A percentile compares a stretch with the other conserved stretches of the same genome.
These are phyloP conservation scores for Styphnolobium japonicum DNA, from an alignment of 306 rosid genomes.

Conservation along the genomic window DNA sequence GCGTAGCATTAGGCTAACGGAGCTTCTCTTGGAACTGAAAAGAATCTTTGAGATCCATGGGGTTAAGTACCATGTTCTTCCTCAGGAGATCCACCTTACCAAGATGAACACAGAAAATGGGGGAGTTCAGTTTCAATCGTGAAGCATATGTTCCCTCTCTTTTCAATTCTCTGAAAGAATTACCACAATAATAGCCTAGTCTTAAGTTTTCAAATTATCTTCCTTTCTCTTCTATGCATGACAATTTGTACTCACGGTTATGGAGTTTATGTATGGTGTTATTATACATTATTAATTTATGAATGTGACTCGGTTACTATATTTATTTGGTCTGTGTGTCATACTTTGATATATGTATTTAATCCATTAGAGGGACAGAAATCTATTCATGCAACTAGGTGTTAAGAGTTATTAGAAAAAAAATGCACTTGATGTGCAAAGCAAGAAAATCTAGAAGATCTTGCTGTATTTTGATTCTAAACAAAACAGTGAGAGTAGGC, in stretches of 20 bases:
- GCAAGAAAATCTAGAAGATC: too few relatives aligned
- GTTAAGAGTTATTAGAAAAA: too few relatives aligned
- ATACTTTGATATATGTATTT: not conserved
- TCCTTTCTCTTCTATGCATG: not conserved
- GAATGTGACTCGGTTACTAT: not conserved
- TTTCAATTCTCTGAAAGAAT: not conserved
- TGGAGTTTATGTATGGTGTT: not conserved
- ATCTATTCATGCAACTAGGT: too few relatives aligned
- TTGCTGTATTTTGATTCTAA: too few relatives aligned
- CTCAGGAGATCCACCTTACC: constrained; percentile 45
- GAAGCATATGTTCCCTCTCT: not conserved
- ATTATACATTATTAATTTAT: not conserved
- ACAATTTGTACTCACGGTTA: too few relatives aligned
- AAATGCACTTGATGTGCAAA: too few relatives aligned
- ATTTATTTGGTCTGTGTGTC: not conserved
- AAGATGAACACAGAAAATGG: constrained; percentile 28
- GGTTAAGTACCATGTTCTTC: constrained; percentile 45
- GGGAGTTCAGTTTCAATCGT: constrained; percentile 25
- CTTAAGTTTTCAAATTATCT: not conserved
- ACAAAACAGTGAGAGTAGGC: too few relatives aligned
- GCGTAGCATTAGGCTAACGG: constrained; percentile 40
- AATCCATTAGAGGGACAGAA: too few relatives aligned
- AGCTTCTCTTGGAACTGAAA: constrained; percentile 47
- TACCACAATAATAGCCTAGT: not conserved
- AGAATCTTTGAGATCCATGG: constrained; percentile 48